These are phyloP conservation scores for Boeremia exigua DNA, from an alignment of 2,329 filamentous ascomycete genomes.

Conservation along the genomic window DNA sequence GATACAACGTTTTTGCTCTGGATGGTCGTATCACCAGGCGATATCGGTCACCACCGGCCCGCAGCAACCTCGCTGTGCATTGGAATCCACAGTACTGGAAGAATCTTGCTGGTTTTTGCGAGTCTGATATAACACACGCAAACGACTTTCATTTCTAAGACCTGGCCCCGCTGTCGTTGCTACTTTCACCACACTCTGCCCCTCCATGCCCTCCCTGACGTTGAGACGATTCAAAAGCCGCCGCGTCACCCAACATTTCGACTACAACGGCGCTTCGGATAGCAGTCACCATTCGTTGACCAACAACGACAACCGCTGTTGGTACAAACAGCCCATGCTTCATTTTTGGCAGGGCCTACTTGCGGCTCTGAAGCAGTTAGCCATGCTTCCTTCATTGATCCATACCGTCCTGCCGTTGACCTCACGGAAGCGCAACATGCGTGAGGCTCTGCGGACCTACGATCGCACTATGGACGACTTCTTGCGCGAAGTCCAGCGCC, in stretches of 20 bases:
- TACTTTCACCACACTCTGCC: slow-evolving; percentile 27
- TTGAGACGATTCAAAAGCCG: slow-evolving; percentile 47
- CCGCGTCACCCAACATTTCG: slow-evolving; percentile 38
- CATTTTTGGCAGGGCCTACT: slow-evolving; percentile 50
- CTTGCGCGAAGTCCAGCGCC: slow-evolving; percentile 50
- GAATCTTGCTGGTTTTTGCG: slow-evolving; percentile 20
- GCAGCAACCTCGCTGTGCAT: slow-evolving; percentile 40
- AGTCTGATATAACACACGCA: slow-evolving; percentile 36
- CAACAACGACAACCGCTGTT: slow-evolving; percentile 28
- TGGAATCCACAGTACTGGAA: slow-evolving; percentile 32
- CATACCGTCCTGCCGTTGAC: slow-evolving; percentile 46
- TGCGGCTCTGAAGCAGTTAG: slow-evolving; percentile 46
- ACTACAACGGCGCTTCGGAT: slow-evolving; percentile 29
- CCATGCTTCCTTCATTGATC: slow-evolving; percentile 50
- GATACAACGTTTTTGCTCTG: slow-evolving; percentile 49
- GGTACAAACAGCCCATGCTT: slow-evolving; percentile 47
- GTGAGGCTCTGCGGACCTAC: slow-evolving; percentile 49
- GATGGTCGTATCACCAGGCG: slow-evolving; percentile 50
- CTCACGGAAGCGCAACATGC: slow-evolving; percentile 38
- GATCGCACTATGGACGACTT: slow-evolving; percentile 58
- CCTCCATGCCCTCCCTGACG: slow-evolving; percentile 40
- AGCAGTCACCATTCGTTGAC: slow-evolving; percentile 28
- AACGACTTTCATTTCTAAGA: slow-evolving; percentile 29
- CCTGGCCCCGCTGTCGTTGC: slow-evolving; percentile 37
- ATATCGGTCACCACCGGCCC: slow-evolving; percentile 46